Conservation (phyloP, 148 eudicot genomes). For the Heliosperma pusillum region DNA sequence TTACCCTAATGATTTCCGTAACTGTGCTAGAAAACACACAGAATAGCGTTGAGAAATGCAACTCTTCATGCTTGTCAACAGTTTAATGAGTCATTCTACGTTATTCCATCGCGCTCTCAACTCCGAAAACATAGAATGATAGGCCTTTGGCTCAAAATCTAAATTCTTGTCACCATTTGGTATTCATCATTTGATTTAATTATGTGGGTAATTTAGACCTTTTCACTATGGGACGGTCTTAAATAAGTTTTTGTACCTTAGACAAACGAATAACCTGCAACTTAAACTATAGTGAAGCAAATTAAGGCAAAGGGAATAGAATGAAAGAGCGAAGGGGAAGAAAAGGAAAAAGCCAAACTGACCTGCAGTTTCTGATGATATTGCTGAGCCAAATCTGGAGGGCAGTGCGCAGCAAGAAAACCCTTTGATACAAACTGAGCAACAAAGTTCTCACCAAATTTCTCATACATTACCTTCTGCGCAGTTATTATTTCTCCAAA, state of each 20-base stretch:
- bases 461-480: conserved; percentile 95
- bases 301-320: background rate
- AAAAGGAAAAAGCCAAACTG: background rate
- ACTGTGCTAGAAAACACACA: no score
- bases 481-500: conserved; percentile 84
- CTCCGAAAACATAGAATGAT: no score
- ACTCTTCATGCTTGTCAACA: background rate
- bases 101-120: no score
- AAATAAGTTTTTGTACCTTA: no score
- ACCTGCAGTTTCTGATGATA: conserved; percentile 93
- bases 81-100: background rate
- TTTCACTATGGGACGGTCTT: no score
- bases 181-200: no score
- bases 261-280: background rate
- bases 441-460: conserved; percentile 78
- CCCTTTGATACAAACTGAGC: conserved; percentile 64
- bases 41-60: no score
- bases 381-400: conserved; percentile 83
- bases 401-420: conserved; percentile 60
- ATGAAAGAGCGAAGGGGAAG: background rate
- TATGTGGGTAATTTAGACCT: no score
- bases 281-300: background rate
- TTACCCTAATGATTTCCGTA: no score
- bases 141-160: no score
- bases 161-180: no score